Evolutionary conservation across 2,329 filamentous ascomycete genomes (phyloP).

Genomic region (Colletotrichum tropicicola): DNA sequence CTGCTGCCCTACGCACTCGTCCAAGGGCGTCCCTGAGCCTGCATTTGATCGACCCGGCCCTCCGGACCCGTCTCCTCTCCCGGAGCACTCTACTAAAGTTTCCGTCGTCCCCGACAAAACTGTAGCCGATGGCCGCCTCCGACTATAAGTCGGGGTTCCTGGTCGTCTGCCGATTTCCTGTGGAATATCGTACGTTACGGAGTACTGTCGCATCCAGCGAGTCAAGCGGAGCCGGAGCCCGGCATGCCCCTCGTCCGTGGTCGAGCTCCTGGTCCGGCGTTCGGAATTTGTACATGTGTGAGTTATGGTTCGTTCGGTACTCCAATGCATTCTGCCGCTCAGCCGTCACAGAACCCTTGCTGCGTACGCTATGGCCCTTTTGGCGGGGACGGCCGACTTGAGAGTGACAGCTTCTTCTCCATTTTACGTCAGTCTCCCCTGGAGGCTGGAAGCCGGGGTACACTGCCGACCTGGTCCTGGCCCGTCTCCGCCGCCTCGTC

Average conservation of each 20-base stretch:
- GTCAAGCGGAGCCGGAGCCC: background rate
- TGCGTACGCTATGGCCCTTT: conserved; percentile 13
- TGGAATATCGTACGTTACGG: conserved; percentile 15
- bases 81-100: conserved; percentile 2
- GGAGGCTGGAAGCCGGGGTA: conserved; percentile 3
- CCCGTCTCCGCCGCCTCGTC: conserved; percentile 18
- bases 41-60: conserved; percentile 20
- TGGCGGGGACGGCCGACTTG: conserved; percentile 4
- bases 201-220: background rate
- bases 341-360: conserved; percentile 5
- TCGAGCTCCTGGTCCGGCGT: background rate
- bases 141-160: background rate
- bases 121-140: background rate
- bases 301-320: background rate
- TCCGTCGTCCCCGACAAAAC: background rate
- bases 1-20: conserved; percentile 9
- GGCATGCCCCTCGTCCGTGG: background rate
- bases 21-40: conserved; percentile 22
- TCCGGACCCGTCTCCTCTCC: conserved; percentile 3
- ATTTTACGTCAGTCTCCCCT: background rate
- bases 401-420: conserved; percentile 2
- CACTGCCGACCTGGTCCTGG: conserved; percentile 1
- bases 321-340: conserved; percentile 1
- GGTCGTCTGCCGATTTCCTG: background rate
- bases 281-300: background rate